Conservation (phyloP, 2,329 filamentous ascomycete genomes). For the Sporothrix phasma region DNA sequence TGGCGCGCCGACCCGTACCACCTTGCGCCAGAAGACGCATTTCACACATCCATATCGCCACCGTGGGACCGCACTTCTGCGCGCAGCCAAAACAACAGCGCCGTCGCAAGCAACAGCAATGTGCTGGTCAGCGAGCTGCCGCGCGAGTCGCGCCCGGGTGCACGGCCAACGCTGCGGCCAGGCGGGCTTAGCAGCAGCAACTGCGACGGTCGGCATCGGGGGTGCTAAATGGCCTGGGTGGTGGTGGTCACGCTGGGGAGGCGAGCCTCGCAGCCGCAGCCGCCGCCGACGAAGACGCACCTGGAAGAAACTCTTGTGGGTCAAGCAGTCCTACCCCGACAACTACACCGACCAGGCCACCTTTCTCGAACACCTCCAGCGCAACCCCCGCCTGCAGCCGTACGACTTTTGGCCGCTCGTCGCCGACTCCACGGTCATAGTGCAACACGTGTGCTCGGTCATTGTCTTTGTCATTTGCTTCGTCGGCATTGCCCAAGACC, state of each 20-base stretch:
- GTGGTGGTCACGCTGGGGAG: conserved; percentile 32
- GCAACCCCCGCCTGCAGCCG: conserved; percentile 83
- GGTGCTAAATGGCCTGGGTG: conserved; percentile 27
- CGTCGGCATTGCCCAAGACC: conserved; percentile 75
- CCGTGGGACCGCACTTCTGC: conserved; percentile 38
- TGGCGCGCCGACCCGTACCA: conserved; percentile 50
- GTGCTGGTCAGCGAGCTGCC: conserved; percentile 4
- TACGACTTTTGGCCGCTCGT: conserved; percentile 98
- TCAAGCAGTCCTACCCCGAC: conserved; percentile 96
- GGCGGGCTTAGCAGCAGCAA: conserved; percentile 22
- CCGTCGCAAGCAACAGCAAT: neutral
- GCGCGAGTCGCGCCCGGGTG: neutral
- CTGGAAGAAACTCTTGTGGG: conserved; percentile 97
- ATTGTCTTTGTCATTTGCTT: conserved; percentile 93
- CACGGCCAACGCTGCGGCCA: conserved; percentile 10
- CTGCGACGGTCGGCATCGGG: conserved; percentile 6
- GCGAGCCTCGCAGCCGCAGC: conserved; percentile 46
- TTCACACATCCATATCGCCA: conserved; percentile 48
- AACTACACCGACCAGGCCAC: conserved; percentile 97
- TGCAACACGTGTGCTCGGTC: conserved; percentile 92
- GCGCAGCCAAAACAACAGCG: neutral
- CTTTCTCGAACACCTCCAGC: conserved; percentile 89
- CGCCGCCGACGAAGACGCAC: conserved; percentile 55
- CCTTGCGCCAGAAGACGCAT: conserved; percentile 78
- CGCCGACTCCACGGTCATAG: conserved; percentile 88